Base-by-base conservation (phyloP, 2,329 filamentous ascomycete genomes). In the Malbranchea zuffiana region DNA sequence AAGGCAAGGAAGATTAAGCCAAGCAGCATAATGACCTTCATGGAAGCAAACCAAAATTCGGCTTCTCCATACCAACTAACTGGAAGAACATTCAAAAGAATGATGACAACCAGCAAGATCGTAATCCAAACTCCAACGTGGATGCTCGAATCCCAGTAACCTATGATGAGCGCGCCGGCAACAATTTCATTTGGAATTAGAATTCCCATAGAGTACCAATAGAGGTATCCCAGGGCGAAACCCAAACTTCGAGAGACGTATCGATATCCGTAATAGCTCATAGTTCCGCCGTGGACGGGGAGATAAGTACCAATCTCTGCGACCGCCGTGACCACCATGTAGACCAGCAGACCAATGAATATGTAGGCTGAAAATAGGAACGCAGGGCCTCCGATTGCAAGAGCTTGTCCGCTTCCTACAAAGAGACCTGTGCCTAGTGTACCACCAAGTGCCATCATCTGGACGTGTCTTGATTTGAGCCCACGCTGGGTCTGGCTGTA, bases 81-180 rank as follows among this genome's bases (percentile, higher is more conserved):
- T 1, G 66, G 64, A 3, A 71, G 48, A 28, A 61, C 57, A 42
- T 70, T 71, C 11, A 71, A 50, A 2, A 53, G 55, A 11, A 70
- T 54, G 31, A 81, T 72, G 12, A 81, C 63, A 3, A 74, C 57
- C 43, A 82, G 66, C 44, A 76, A 61, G 42, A 76, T 70, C 3
- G 72, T 71, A 35, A 69, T 68, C 66, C 66, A 69, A 4, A 64
- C 62, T 1, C 61, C 62, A 5, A 65, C 54, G 27, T 63, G 59
- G 32, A 67, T 57, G 12, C 50, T 48, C 3, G 59, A 53, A 7
- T 59, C 48, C 77, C 77, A 82, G 51, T 73, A 80, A 42, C 72
- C 60, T 42, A 81, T 75, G 19, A 82, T 65, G n/a, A 80, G 67
- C 26, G 72, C 70, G 8, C 75, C 74, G 5, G 78, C 78, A 0